Evolutionary conservation across 2,329 filamentous ascomycete species (phyloP).

Genomic region (Zymoseptoria tritici): DNA sequence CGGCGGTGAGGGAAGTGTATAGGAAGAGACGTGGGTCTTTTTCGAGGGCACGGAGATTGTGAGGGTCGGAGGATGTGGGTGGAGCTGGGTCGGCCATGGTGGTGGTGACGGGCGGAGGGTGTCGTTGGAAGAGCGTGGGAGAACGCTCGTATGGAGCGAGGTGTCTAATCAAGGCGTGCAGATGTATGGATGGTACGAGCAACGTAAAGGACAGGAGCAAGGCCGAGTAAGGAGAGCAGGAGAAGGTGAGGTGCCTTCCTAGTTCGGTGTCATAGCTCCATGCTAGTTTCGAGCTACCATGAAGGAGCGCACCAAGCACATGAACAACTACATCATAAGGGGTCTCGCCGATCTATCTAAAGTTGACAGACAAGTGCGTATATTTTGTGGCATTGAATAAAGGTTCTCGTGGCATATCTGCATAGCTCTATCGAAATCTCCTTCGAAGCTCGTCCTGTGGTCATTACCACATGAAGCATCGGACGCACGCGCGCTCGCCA

Average conservation of each 20-base stretch:
- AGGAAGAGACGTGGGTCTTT: constrained; percentile 63
- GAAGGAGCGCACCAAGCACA: neutral
- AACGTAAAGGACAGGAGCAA: neutral
- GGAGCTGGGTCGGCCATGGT: neutral
- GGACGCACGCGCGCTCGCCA: neutral
- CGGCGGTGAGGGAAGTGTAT: constrained; percentile 91
- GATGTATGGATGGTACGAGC: neutral
- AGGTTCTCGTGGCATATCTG: neutral
- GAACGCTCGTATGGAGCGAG: neutral
- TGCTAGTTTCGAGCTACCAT: neutral
- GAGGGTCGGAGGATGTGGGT: constrained; percentile 1
- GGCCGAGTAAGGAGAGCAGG: neutral
- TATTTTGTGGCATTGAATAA: neutral
- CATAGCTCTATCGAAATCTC: neutral
- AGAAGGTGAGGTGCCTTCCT: neutral
- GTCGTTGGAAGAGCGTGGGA: neutral
- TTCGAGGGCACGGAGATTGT: constrained; percentile 39
- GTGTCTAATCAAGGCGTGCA: neutral
- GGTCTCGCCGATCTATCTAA: neutral
- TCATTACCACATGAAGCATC: neutral
- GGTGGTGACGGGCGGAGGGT: neutral
- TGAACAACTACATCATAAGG: neutral
- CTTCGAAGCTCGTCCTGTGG: neutral
- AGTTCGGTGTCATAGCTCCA: neutral
- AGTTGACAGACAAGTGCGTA: neutral